These are phyloP conservation scores for Ophiocordyceps camponoti-saundersi DNA, from an alignment of 2,329 filamentous ascomycete species.

Conservation along the genomic window DNA sequence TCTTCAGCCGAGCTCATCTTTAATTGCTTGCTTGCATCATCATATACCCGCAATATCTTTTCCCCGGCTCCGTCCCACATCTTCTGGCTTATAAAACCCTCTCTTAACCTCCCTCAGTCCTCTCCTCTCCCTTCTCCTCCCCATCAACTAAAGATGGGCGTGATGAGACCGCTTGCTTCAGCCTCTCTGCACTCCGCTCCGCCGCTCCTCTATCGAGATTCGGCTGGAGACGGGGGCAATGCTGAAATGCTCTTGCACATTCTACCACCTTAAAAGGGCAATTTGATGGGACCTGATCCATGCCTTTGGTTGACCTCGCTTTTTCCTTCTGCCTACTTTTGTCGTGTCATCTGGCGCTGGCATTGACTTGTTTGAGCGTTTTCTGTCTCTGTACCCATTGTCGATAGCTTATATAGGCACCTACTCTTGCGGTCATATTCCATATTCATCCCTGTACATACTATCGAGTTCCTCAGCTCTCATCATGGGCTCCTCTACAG, in stretches of 20 bases:
- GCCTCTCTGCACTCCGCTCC: conserved; percentile 32
- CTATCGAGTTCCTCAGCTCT: no score
- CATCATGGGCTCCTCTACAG: no score
- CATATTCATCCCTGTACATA: no score
- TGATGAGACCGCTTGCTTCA: conserved; percentile 53
- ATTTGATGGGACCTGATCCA: conserved; percentile 50
- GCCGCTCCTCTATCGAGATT: conserved; percentile 9
- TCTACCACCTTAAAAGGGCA: conserved; percentile 46
- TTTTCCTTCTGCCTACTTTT: not conserved
- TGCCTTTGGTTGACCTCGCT: conserved; percentile 19
- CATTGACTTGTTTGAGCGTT: not conserved
- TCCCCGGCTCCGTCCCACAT: not conserved
- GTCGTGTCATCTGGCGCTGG: not conserved
- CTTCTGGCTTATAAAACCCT: not conserved
- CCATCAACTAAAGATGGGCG: conserved; percentile 62
- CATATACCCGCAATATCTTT: not conserved
- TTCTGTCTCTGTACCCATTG: not conserved
- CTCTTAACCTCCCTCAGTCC: conserved; percentile 1
- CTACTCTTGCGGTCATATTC: no score
- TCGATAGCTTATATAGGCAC: no score
- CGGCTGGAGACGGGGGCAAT: conserved; percentile 26
- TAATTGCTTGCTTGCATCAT: not conserved
- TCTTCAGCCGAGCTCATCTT: no score
- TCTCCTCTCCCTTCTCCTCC: conserved; percentile 15
- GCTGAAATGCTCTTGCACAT: conserved; percentile 49